Base-by-base conservation (phyloP, 257 asterid genomes). In the Striga asiatica region DNA sequence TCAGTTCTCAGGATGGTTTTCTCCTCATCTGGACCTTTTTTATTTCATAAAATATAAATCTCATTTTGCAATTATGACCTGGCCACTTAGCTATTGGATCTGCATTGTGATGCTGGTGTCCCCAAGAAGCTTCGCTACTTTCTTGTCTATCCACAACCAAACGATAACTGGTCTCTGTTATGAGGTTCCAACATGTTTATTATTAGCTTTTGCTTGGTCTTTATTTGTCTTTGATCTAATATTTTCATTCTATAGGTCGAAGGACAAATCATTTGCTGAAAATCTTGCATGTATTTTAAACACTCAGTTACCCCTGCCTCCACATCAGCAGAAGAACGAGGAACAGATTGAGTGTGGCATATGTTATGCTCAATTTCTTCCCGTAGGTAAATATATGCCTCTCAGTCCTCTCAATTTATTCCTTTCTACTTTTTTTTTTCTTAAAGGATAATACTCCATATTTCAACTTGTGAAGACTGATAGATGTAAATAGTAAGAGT, bases 351-450 rank as follows among this genome's bases (percentile, higher is more conserved):
- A 88, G 73, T 88, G 96, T 34, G 94, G 94, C 62, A 78, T 88
- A 61, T 88, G 96, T 55, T 88, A 84, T 74, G 83, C 96, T 16
- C 93, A 79, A 52, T 67, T 74, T 71, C 88, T 88, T 55, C 96
- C 96, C 5, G 56, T 76, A 53, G 96, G 96, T 88, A 74, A 55
- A 23, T 21, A 3, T 3, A 9, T 12, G 54, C n/a, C n/a, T n/a
- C n/a, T n/a, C n/a, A n/a, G n/a, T n/a, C n/a, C n/a, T n/a, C n/a
- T n/a, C n/a, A n/a, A n/a, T n/a, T n/a, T n/a, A n/a, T n/a, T n/a
- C n/a, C n/a, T n/a, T n/a, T n/a, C n/a, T n/a, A n/a, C n/a, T n/a
- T n/a, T n/a, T n/a, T n/a, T n/a, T n/a, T 4, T 20, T 16, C 22
- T 27, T 1, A 12, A 22, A 22, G 18, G 23, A 1, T 35, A 16